Evolutionary conservation across 2,329 filamentous ascomycete species (phyloP).

Genomic region (Botrytis sinoallii): DNA sequence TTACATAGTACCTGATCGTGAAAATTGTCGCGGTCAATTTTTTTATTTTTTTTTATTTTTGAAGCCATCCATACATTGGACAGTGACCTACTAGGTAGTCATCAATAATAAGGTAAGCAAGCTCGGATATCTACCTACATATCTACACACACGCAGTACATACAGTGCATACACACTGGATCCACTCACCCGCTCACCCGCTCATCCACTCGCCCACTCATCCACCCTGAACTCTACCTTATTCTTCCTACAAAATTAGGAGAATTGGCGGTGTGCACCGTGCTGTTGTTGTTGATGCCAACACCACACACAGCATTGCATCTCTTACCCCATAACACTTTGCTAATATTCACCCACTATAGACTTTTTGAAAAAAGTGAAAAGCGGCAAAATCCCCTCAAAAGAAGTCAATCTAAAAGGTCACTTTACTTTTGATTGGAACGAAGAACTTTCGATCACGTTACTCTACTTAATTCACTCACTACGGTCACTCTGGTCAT

Average conservation of each 20-base stretch:
- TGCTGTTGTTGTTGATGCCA: constrained; percentile 16
- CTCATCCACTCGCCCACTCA: constrained; percentile 6
- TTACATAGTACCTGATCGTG: constrained; percentile 23
- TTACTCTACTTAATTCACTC: constrained; percentile 11
- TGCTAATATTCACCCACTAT: constrained; percentile 18
- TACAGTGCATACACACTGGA: constrained; percentile 4
- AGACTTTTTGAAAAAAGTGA: constrained; percentile 5
- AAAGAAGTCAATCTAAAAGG: background rate
- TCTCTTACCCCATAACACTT: constrained; percentile 17
- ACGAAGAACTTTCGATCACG: background rate
- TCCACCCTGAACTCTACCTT: constrained; percentile 14
- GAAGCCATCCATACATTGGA: constrained; percentile 13
- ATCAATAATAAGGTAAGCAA: constrained; percentile 26
- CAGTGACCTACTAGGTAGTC: background rate
- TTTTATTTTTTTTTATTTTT: background rate
- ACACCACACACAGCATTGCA: constrained; percentile 16
- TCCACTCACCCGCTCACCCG: constrained; percentile 4
- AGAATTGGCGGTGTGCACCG: constrained; percentile 34
- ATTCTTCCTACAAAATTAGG: constrained; percentile 17
- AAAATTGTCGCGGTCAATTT: constrained; percentile 19
- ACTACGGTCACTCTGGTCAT: background rate
- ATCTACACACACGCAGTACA: constrained; percentile 24
- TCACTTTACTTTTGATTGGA: background rate
- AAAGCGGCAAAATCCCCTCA: constrained; percentile 5
- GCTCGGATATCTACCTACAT: constrained; percentile 34